Percentiles rank a stretch among this genome's conserved stretches.
phyloP scores from a whole-genome alignment of 2,329 filamentous ascomycete genomes.

The Pyrenophora seminiperda region DNA sequence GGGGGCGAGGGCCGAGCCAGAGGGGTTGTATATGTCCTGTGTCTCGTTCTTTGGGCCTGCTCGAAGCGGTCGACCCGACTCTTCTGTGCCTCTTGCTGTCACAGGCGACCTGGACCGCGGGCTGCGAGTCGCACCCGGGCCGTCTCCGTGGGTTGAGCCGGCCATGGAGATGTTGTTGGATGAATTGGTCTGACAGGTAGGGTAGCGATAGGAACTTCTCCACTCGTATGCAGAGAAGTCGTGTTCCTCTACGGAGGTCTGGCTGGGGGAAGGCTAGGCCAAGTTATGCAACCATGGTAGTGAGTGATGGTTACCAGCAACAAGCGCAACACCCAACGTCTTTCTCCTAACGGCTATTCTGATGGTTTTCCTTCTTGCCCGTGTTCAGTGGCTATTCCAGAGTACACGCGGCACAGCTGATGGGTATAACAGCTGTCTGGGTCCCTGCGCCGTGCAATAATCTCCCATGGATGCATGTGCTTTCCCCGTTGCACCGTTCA shows the following conservation, averaged over 20 bases:
- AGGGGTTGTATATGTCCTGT: constrained; percentile 18
- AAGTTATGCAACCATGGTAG: constrained; percentile 23
- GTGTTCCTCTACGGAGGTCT: constrained; percentile 5
- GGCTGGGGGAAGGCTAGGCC: constrained; percentile 13
- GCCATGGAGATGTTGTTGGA: constrained; percentile 25
- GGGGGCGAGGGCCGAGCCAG: constrained; percentile 30
- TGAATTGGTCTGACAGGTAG: too few relatives aligned
- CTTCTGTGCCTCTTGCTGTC: constrained; percentile 19
- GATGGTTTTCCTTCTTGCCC: not conserved
- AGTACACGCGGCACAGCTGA: constrained; percentile 15
- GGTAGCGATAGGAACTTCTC: too few relatives aligned
- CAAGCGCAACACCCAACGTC: not conserved
- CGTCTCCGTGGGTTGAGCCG: constrained; percentile 34
- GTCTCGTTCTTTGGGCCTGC: constrained; percentile 25
- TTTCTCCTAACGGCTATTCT: not conserved
- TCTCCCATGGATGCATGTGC: constrained; percentile 24
- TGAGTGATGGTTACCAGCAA: not conserved
- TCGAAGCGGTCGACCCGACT: constrained; percentile 32
- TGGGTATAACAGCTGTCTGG: constrained; percentile 8
- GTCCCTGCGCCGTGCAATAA: constrained; percentile 18
- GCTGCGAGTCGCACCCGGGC: constrained; percentile 33
- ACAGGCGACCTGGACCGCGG: constrained; percentile 32
- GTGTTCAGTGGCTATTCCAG: not conserved
- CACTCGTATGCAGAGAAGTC: not conserved
- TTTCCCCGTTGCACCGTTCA: constrained; percentile 13